A percentile compares a stretch with the other conserved stretches of the same genome.
phyloP scores from a whole-genome alignment of 2,329 filamentous ascomycete species.

The Epichloe glyceriae region DNA sequence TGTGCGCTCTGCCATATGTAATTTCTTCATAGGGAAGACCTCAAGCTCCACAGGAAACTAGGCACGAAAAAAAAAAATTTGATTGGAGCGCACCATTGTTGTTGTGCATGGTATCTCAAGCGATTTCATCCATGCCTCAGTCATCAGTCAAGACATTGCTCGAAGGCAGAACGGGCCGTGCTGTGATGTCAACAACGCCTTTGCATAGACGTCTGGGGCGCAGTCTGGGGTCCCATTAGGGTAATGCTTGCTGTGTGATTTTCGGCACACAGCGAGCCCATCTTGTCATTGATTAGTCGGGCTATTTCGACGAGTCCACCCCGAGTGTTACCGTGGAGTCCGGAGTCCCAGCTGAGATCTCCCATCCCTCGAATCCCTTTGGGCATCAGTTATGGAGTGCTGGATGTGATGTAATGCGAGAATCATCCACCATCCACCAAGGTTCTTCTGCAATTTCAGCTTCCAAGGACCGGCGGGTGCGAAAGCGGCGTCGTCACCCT shows the following conservation, averaged over 20 bases:
- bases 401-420: background rate
- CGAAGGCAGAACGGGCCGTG: background rate
- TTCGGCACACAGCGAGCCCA: background rate
- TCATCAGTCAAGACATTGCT: background rate
- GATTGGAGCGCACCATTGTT: background rate
- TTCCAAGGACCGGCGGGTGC: background rate
- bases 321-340: background rate
- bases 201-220: background rate
- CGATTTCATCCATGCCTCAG: background rate
- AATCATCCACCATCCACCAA: background rate
- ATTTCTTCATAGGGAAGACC: background rate
- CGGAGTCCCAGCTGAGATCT: background rate
- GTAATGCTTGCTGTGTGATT: too few species aligned
- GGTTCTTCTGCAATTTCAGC: conserved; percentile 1
- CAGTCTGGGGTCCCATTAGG: background rate
- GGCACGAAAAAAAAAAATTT: background rate
- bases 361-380: background rate
- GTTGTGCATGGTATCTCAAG: background rate
- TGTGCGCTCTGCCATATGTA: background rate
- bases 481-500: conserved; percentile 1
- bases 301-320: background rate
- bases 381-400: background rate
- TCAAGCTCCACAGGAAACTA: background rate
- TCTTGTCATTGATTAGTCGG: background rate
- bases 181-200: background rate